Evolutionary conservation across 805 yeast species (phyloP).

Genomic region (Teunomyces barrocoloradensis): DNA sequence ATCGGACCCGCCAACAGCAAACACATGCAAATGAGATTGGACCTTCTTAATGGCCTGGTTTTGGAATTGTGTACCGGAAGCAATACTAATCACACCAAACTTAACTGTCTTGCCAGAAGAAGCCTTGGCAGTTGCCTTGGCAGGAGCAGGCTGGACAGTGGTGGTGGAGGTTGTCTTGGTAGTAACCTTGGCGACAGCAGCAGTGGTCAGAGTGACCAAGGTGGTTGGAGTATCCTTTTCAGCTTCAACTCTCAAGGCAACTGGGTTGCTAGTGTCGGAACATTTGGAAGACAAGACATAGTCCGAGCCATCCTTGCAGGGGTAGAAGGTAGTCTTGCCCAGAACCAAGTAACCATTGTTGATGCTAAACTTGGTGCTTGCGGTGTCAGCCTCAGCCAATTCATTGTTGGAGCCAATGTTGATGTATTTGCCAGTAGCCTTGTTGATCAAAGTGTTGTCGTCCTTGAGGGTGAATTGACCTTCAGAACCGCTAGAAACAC

Average conservation of each 20-base stretch:
- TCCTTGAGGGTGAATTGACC: constrained; percentile 20
- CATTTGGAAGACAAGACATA: constrained; percentile 8
- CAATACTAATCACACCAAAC: constrained; percentile 20
- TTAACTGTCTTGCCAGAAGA: constrained; percentile 8
- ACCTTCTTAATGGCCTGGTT: constrained; percentile 26
- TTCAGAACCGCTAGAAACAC: constrained; percentile 9
- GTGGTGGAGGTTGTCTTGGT: constrained; percentile 4
- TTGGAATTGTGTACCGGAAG: constrained; percentile 26
- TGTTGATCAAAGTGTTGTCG: constrained; percentile 22
- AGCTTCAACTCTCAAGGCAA: constrained; percentile 8
- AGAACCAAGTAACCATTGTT: constrained; percentile 13
- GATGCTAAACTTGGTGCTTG: constrained; percentile 10
- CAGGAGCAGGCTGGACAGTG: background rate
- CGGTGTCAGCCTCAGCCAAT: constrained; percentile 4
- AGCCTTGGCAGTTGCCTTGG: constrained; percentile 7
- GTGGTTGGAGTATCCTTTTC: constrained; percentile 2
- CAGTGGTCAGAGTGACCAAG: constrained; percentile 1
- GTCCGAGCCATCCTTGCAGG: constrained; percentile 8
- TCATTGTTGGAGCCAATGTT: constrained; percentile 9
- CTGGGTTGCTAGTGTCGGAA: constrained; percentile 9
- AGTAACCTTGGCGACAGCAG: constrained; percentile 7
- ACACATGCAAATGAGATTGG: constrained; percentile 29
- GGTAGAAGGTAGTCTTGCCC: constrained; percentile 9
- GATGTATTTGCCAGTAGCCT: constrained; percentile 14
- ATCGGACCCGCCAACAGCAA: constrained; percentile 31